Evolutionary conservation across 139 green algal genomes (phyloP).

Genomic region (Auxenochlorella pyrenoidosa): DNA sequence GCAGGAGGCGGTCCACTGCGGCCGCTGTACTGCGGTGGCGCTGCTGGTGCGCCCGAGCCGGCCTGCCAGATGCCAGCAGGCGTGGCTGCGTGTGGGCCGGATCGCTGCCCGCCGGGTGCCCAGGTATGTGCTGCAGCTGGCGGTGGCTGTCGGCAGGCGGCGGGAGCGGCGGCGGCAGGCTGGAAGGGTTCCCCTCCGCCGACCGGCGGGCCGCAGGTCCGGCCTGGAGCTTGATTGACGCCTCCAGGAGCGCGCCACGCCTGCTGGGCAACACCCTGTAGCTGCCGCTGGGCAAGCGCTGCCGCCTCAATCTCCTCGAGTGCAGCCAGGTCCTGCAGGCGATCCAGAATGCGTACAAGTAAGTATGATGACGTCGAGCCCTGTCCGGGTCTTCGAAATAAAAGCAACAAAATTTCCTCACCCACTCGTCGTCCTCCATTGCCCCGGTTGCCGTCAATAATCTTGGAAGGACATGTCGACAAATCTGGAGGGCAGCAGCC

Average conservation of each 20-base stretch:
- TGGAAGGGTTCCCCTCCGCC: background rate
- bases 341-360: background rate
- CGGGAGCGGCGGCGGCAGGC: background rate
- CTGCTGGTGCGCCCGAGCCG: background rate
- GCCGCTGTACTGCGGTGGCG: background rate
- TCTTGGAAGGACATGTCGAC: too few species aligned
- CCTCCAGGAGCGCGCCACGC: background rate
- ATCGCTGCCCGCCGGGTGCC: background rate
- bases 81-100: background rate
- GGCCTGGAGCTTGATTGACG: too few species aligned
- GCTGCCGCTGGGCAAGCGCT: conserved; percentile 39
- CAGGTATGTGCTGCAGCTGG: background rate
- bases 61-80: background rate
- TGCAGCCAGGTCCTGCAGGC: conserved; percentile 28
- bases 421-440: conserved; percentile 11
- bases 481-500: too few species aligned
- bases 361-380: background rate
- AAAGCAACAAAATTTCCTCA: background rate
- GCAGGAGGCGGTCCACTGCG: background rate
- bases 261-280: background rate
- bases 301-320: conserved; percentile 25
- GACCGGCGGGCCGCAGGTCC: too few species aligned
- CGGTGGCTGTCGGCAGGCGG: conserved; percentile 4
- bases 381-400: background rate
- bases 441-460: too few species aligned